Percentiles rank a stretch among this genome's conserved stretches.
phyloP scores from a whole-genome alignment of 208 protist genomes.

The Crithidia brevicula region DNA sequence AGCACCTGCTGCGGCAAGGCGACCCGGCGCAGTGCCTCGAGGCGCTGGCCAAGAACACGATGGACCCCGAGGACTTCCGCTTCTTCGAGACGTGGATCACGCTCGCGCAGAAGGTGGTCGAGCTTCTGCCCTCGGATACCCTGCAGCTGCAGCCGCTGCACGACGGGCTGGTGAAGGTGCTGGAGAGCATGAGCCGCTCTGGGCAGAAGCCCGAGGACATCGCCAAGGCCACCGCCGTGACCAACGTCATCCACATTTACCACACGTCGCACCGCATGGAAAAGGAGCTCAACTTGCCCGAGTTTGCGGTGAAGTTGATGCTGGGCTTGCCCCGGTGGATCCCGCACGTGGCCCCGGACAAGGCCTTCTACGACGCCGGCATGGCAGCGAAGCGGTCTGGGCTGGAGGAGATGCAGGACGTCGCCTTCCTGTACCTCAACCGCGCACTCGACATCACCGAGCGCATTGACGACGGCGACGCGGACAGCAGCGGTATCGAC shows the following conservation, averaged over 20 bases:
- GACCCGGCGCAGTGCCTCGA: conserved; percentile 62
- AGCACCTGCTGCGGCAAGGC: conserved; percentile 69
- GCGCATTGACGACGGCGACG: conserved; percentile 91
- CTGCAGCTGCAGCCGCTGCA: conserved; percentile 60
- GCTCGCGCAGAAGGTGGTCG: conserved; percentile 59
- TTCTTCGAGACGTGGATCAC: conserved; percentile 89
- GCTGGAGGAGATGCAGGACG: conserved; percentile 54
- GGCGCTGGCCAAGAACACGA: conserved; percentile 57
- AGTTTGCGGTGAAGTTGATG: conserved; percentile 87
- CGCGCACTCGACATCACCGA: conserved; percentile 95
- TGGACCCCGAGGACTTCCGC: conserved; percentile 89
- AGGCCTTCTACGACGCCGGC: conserved; percentile 97
- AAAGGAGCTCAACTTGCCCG: conserved; percentile 61
- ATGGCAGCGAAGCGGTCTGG: conserved; percentile 81
- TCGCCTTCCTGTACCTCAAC: conserved; percentile 96
- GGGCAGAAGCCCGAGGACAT: conserved; percentile 88
- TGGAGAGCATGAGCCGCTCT: conserved; percentile 73
- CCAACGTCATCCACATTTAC: conserved; percentile 88
- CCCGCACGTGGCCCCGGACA: conserved; percentile 91
- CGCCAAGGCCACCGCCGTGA: conserved; percentile 61
- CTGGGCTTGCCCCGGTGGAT: conserved; percentile 93
- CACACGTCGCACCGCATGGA: conserved; percentile 67
- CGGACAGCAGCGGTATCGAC: conserved; percentile 78
- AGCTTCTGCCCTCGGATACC: conserved; percentile 44
- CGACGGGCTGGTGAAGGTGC: conserved; percentile 61